Evolutionary conservation across 371 early-diverging fungal genomes (phyloP), one percentile per base, ranked within the genome.

Genomic region (Aphelidium insulamus): DNA sequence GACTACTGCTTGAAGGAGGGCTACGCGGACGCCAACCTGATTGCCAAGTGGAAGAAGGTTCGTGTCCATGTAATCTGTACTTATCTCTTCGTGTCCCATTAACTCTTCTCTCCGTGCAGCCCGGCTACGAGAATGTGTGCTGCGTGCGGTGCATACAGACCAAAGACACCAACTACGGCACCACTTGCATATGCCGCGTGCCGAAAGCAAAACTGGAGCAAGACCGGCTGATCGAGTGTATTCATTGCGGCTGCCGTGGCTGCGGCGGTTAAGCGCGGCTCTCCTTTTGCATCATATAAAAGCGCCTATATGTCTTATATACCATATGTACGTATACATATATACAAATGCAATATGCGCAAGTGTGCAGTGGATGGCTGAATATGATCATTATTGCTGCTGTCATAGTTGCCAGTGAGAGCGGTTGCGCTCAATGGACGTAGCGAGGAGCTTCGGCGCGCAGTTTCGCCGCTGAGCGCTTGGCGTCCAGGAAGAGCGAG

Each of bases 1-100:
- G 81, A 87, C 38, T 95, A 79, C 44, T 71, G 83, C 44, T 31
- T 90, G 25, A 79, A 87, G 46, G 66, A 85, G 43, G 77, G 76
- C 25, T 79, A 83, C 45, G 94, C 84, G 1, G 97, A 98, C 50
- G 76, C 56, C n/a, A 74, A 64, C 43, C 55, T 98, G 26, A 92
- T 94, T 48, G 92, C 88, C 6, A 92, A 92, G 40, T 98, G 98
- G 98, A 75, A 77, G 48, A 97, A 90, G 75, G 83, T 77, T 52
- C 27, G 30, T 25, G 1, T 30, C 4, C 25, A 11, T 29, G n/a
- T 26, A 4, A 6, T 26, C 12, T 38, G 11, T 6, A 16, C 10
- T 7, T 21, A 24, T 22, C 19, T 18, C 15, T n/a, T 26, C 10
- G 26, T 5, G 8, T 30, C 11, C 6, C 6, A 20, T 2, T 28